Evolutionary conservation across 2,329 filamentous ascomycete genomes (phyloP), one percentile per base, ranked within the genome.

Genomic region (Aspergillus pseudoterreus): DNA sequence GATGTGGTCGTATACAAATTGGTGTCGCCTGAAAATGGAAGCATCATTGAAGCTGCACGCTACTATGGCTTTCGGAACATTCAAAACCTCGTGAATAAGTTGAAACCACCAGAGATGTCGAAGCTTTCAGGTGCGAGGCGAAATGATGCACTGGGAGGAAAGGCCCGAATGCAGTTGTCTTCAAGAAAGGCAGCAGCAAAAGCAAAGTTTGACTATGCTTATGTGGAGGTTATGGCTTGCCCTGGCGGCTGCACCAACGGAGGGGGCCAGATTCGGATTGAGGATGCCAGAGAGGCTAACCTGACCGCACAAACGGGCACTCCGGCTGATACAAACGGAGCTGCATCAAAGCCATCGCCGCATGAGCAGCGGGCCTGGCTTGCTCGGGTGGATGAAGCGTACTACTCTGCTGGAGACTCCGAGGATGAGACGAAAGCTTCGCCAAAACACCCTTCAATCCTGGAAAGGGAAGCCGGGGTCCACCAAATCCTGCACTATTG

Each of bases 31-130:
- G 46, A 76, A 2, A 80, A 81, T 9, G 75, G 84, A 55, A 72
- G 79, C 3, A 70, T 95, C 2, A 84, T 95, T 74, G 88, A 84
- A 66, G 87, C 90, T 17, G 92, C 92, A 4, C 85, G 94, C 47
- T 99, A 92, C 71, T 99, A 99, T 68, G 94, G 94, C 5, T 99
- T 99, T 78, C 82, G 94, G 47, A 99, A 99, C 66, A 99, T 99
- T 56, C 94, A 97, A 70, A 99, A 99, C 65, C 82, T 99, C 4
- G 94, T 99, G 14, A 85, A 94, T n/a, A 85, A 87, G 55, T 74
- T 99, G 44, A 95, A 95, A 69, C 94, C 94, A 0, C 82, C 87
- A 0, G 85, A 83, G 51, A 78, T 82, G 5, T 92, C 88, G 41
- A 83, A 88, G 51, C 86, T 96, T 76, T 90, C 91, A 1, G 91